phyloP scores from a whole-genome alignment of 1,284 basidiomycete species.

The Psilocybe mexicana region DNA sequence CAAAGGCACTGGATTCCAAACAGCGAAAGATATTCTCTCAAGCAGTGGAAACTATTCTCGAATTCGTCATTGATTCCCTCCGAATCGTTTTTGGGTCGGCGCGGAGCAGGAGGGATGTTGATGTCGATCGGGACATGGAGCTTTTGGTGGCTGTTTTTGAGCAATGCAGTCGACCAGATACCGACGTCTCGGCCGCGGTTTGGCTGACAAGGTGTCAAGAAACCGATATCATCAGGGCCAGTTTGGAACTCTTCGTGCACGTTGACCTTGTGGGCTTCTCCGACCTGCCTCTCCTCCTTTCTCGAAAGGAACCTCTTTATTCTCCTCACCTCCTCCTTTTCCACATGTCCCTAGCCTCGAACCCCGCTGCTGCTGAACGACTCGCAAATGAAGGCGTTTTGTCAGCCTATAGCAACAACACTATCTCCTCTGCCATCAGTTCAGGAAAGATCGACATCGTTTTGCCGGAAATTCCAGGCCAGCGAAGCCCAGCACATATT shows the following conservation, averaged over 20 bases:
- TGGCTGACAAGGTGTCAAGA: conserved; percentile 87
- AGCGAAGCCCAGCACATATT: conserved; percentile 76
- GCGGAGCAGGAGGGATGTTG: conserved; percentile 53
- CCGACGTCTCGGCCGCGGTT: conserved; percentile 60
- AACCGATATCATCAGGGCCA: conserved; percentile 76
- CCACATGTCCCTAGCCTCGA: conserved; percentile 83
- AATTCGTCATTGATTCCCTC: conserved; percentile 69
- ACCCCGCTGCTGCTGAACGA: conserved; percentile 78
- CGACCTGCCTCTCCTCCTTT: conserved; percentile 59
- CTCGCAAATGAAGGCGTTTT: conserved; percentile 85
- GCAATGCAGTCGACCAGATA: conserved; percentile 69
- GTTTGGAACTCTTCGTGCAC: conserved; percentile 73
- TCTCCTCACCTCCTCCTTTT: conserved; percentile 78
- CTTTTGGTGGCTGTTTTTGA: conserved; percentile 81
- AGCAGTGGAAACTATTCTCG: conserved; percentile 64
- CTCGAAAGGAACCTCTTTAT: conserved; percentile 67
- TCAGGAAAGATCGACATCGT: conserved; percentile 71
- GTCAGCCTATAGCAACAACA: conserved; percentile 82
- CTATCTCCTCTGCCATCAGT: conserved; percentile 74
- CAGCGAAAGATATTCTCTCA: conserved; percentile 58
- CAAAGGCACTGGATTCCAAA: conserved; percentile 57
- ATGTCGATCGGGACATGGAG: conserved; percentile 79
- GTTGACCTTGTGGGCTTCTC: conserved; percentile 71
- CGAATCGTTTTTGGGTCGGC: conserved; percentile 70
- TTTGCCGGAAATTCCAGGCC: conserved; percentile 67